Evolutionary conservation across 129 eudicot genomes (phyloP), one percentile per base, ranked within the genome.

Genomic region (Ambrosia artemisiifolia): DNA sequence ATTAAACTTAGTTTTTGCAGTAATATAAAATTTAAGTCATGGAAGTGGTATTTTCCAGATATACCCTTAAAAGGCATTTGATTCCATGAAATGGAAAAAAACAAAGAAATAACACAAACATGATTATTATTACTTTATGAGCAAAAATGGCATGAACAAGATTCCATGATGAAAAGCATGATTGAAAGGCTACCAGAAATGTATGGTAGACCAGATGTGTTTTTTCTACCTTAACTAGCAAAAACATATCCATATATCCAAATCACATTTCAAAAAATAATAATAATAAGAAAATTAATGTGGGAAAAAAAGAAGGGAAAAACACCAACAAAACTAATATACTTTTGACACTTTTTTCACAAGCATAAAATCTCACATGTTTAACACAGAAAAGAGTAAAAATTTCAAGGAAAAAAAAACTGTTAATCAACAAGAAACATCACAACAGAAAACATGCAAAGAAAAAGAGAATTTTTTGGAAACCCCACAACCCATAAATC

Each of bases 141-240:
- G 55, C 75, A 79, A 65, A 79, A 72, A 65, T 72, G 55, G 75
- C 60, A 73, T 73, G 78, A 79, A 72, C 74, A 67, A 66, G 74
- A 73, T 72, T 67, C 83, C 83, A 73, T 57, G 30, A 60, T 50
- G 60, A 63, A 77, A 77, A 77, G 76, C 72, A 70, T 79, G 83
- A 74, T 67, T 67, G 71, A 61, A 70, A 69, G 49, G 63, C 8
- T 62, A 77, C 79, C 75, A 67, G 43, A 67, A 67, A 67, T 65
- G 73, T 67, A 65, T 43, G 47, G 12, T 64, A 64, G 40, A 71
- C 73, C 66, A 50, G 3, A 71, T 64, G 54, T 63, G 69, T n/a
- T 59, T 69, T 75, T 63, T 71, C 17, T 77, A 51, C 76, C 67
- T 70, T 70, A 63, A 70, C 64, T 77, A 63, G 77, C 28, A 77